Evolutionary conservation across 805 yeast species (phyloP), one percentile per base, ranked within the genome.

Genomic region (Teunomyces tritomae): DNA sequence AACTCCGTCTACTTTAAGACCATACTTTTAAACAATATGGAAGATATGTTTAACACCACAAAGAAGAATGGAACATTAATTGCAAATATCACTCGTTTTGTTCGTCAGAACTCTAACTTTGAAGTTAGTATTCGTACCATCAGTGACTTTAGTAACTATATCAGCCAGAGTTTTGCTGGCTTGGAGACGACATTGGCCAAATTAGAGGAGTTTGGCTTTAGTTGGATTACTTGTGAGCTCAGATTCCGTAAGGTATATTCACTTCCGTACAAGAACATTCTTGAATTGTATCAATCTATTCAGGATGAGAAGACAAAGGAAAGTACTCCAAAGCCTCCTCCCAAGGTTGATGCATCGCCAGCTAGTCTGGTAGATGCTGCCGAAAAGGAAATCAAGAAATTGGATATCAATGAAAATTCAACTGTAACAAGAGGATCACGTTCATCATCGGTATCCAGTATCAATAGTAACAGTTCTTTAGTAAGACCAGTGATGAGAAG

Each of bases 11-110:
- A 68, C 28, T 75, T 71, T 54, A 64, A 59, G 33, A 24, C 47
- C 57, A 35, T 50, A 50, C 41, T 64, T 58, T 55, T 64, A 39
- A 57, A 50, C 6, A 56, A 56, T 7, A 57, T 72, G 47, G 74
- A 73, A 20, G 77, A 71, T 10, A 51, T 62, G 28, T 68, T 74
- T 61, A 71, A 71, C 49, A 64, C 68, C n/a, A 61, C 76, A 11
- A 79, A 69, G 49, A 78, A 76, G 49, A 80, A 78, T 53, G 79
- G 77, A 26, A 64, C 76, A 8, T 57, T 80, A 24, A 64, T 79
- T 44, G 79, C 83, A 3, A 68, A 71, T 7, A 67, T 80, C 20
- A 68, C 80, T 0, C 68, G 76, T 46, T 68, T 77, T 39, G 62
- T 80, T 2, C 60, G 81, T 44, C 70, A 70, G 51, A 71, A 71